Percentiles rank a stretch among this genome's conserved stretches.
These are phyloP conservation scores for Zopfochytrium polystomum DNA, from an alignment of 371 early-diverging fungal species.

Conservation along the genomic window DNA sequence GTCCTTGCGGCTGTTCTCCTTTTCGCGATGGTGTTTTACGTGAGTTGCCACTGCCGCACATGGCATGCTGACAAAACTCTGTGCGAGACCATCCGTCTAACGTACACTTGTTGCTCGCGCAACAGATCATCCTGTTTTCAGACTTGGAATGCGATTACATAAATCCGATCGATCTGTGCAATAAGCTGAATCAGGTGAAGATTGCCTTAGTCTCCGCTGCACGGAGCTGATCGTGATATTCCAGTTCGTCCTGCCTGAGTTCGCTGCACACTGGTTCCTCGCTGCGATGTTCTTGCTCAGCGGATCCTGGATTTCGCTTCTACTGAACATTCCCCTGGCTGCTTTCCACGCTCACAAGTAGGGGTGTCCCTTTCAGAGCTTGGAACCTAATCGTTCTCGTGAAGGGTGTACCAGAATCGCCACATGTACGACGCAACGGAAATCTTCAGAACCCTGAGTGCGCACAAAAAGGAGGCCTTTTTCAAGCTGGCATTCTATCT, in stretches of 20 bases:
- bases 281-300: slow-evolving; percentile 76
- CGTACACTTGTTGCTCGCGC: background rate
- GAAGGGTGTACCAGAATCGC: slow-evolving; percentile 70
- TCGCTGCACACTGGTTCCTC: slow-evolving; percentile 77
- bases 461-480: slow-evolving; percentile 91
- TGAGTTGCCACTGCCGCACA: slow-evolving; percentile 41
- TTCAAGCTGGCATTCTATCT: slow-evolving; percentile 93
- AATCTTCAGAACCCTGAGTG: slow-evolving; percentile 87
- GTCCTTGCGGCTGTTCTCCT: slow-evolving; percentile 85
- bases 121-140: slow-evolving; percentile 88
- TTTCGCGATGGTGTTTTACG: slow-evolving; percentile 92
- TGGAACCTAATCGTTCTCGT: background rate
- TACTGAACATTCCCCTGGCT: slow-evolving; percentile 81
- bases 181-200: slow-evolving; percentile 86
- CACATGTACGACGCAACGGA: slow-evolving; percentile 96
- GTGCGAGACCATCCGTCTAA: background rate
- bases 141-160: slow-evolving; percentile 96
- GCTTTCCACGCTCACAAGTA: slow-evolving; percentile 85
- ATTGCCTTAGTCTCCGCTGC: too few species aligned
- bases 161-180: slow-evolving; percentile 96
- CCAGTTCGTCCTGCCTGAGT: slow-evolving; percentile 92
- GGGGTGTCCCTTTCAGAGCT: too few species aligned
- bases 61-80: background rate
- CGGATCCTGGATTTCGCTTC: slow-evolving; percentile 80
- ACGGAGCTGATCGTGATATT: background rate